Evolutionary conservation across 2,329 filamentous ascomycete genomes (phyloP), one percentile per base, ranked within the genome.

Genomic region (Paraconiothyrium brasiliense): DNA sequence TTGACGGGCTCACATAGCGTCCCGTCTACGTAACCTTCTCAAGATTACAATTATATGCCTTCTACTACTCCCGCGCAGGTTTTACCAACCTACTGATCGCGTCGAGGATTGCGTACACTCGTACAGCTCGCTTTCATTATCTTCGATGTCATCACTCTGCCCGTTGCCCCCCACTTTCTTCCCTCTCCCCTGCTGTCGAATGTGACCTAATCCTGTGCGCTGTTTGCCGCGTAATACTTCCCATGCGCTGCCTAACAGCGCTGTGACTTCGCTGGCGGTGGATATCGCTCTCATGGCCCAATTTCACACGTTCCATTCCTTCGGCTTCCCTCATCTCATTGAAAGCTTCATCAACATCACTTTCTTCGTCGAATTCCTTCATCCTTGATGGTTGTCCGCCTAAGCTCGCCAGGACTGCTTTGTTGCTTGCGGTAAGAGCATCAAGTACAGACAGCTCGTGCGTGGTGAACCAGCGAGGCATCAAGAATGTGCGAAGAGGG

Each of bases 391-490:
- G 83, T 34, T 79, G 79, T 3, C 84, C 83, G 16, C 84, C 84
- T 57, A 86, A 76, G 58, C 82, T 84, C 7, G 79, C 82, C n/a
- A 86, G 67, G 10, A 86, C 84, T 8, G 82, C 79, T n/a, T 81
- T 78, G 30, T 83, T 82, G 48, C 84, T 80, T 4, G 84, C 84
- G 0, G 85, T 87, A 52, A 85, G 77, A 7, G 79, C 80, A 66
- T 87, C 85, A 63, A 87, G 68, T 1, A 84, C 71, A 39, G 78
- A 68, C 10, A 87, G 71, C 63, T 87, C 84, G 4, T 80, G 68
- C 30, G 77, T 71, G 0, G 75, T 77, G 67, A 87, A 87, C 76
- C 84, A 83, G 30, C 75, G 75, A 1, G 85, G 84, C 62, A 87
- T 73, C 0, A 84, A 51, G 39, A 80, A 74, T 62, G 80, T 84